A percentile compares a stretch with the other conserved stretches of the same genome.
phyloP scores from a whole-genome alignment of 192 early-diverging fungal species.

The Coemansia sp. region DNA sequence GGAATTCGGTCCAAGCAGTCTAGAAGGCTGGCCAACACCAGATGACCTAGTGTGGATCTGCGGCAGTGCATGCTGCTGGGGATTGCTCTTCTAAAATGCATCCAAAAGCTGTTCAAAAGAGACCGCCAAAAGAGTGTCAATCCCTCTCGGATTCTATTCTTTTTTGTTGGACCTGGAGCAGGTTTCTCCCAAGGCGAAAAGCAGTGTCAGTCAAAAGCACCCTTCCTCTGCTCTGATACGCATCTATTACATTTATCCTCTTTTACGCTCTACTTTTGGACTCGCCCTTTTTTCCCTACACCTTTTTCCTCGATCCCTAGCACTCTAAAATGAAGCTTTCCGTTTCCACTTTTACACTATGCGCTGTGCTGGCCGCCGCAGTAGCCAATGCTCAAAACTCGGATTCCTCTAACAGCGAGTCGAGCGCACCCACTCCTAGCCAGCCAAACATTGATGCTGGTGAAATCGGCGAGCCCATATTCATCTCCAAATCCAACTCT shows the following conservation, averaged over 20 bases:
- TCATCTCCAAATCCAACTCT: constrained; percentile 3
- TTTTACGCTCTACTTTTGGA: not conserved
- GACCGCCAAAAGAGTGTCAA: not conserved
- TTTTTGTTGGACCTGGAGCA: not conserved
- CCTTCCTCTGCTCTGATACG: not conserved
- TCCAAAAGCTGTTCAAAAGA: not conserved
- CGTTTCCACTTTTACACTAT: constrained; percentile 22
- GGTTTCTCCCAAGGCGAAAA: not conserved
- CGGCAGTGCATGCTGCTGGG: not conserved
- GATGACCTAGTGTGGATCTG: not conserved
- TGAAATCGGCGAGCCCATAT: constrained; percentile 6
- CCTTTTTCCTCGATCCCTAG: not conserved
- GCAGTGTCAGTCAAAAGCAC: not conserved
- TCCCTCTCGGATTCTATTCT: not conserved
- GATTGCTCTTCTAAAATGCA: not conserved
- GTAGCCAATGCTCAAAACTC: constrained; percentile 19
- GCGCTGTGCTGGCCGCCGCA: constrained; percentile 26
- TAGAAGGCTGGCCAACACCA: not conserved
- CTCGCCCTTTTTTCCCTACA: not conserved
- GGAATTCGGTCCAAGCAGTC: constrained; percentile 2
- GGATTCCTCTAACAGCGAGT: not conserved
- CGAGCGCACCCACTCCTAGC: not conserved
- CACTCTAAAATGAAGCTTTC: constrained; percentile 29
- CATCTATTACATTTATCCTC: not conserved
- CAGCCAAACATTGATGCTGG: constrained; percentile 2